Conservation (phyloP, 1,284 basidiomycete genomes). For the Sanghuangporus baumii region DNA sequence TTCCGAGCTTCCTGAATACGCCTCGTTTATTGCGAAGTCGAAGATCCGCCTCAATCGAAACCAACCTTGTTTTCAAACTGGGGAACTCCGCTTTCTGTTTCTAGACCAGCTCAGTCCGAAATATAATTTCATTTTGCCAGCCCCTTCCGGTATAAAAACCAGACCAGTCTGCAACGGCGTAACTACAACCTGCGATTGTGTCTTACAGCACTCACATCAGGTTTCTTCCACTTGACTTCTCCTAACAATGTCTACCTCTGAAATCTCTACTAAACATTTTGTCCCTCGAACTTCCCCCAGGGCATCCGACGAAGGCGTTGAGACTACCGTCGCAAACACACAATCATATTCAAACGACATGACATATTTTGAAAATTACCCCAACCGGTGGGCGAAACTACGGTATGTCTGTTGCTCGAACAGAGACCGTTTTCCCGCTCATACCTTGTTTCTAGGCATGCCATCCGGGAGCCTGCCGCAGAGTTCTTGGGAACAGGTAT, state of each 20-base stretch:
- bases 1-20: not conserved
- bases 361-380: not conserved
- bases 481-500: slow-evolving; percentile 68
- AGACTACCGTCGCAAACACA: not conserved
- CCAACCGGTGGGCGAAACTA: slow-evolving; percentile 13
- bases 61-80: not conserved
- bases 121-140: not conserved
- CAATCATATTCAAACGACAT: not conserved
- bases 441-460: slow-evolving; percentile 27
- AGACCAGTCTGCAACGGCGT: not conserved
- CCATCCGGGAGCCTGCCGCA: slow-evolving; percentile 55
- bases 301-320: not conserved
- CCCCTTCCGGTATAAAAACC: not conserved
- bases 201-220: not conserved
- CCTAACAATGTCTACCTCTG: not conserved
- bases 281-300: not conserved
- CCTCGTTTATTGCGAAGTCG: not conserved
- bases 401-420: slow-evolving; percentile 3
- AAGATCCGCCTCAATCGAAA: not conserved
- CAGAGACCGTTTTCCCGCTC: not conserved
- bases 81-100: not conserved
- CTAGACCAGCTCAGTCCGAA: not conserved
- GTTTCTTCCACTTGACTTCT: not conserved
- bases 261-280: not conserved
- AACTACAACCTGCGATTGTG: not conserved